A percentile compares a stretch with the other conserved stretches of the same genome.
phyloP scores from a whole-genome alignment of 768 basidiomycete species.

The Lactifluus pinguis region DNA sequence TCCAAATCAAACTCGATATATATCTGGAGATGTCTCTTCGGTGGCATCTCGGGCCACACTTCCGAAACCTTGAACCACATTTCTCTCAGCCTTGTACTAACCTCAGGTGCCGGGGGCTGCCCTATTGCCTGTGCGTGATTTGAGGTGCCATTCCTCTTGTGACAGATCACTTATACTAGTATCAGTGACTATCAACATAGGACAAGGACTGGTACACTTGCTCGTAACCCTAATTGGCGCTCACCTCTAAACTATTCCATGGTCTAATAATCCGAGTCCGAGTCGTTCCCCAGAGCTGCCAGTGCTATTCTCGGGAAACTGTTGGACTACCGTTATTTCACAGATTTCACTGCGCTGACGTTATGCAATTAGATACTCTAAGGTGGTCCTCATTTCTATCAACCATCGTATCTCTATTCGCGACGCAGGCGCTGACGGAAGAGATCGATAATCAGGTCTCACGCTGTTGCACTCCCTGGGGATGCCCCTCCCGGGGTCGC shows the following conservation, averaged over 20 bases:
- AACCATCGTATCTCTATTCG: no score
- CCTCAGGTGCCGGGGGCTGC: no score
- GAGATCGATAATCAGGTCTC: not conserved
- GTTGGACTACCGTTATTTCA: not conserved
- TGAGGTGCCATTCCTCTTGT: not conserved
- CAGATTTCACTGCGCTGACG: not conserved
- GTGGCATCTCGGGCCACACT: no score
- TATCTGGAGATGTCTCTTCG: no score
- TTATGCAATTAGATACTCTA: not conserved
- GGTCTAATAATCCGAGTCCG: not conserved
- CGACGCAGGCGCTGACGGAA: not conserved
- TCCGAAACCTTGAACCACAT: no score
- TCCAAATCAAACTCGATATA: no score
- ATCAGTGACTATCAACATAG: not conserved
- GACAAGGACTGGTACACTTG: slow-evolving; percentile 2
- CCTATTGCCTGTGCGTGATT: not conserved
- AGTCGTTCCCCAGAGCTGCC: not conserved
- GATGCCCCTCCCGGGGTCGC: no score
- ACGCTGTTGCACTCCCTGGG: not conserved
- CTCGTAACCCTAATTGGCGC: not conserved
- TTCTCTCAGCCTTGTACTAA: no score
- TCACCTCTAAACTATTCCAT: not conserved
- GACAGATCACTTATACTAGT: not conserved
- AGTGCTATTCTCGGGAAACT: slow-evolving; percentile 9
- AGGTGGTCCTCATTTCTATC: no score